phyloP scores from a whole-genome alignment of 768 basidiomycete species.

The Agrocybe pediades region DNA sequence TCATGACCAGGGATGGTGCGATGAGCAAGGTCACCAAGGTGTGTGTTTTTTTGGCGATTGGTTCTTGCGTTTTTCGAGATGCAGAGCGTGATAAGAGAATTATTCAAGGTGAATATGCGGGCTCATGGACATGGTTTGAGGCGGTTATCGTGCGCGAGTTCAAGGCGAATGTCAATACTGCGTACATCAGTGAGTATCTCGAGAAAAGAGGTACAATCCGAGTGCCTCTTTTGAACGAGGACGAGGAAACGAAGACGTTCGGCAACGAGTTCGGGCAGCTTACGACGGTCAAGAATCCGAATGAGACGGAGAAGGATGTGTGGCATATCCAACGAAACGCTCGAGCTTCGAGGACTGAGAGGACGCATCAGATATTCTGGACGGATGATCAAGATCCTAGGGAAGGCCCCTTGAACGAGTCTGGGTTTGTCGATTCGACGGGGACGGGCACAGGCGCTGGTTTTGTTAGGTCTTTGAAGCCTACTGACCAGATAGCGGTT shows the following conservation, averaged over 20 bases:
- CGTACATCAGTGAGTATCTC: not conserved
- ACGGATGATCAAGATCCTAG: not conserved
- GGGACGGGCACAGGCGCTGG: not conserved
- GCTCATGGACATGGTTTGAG: slow-evolving; percentile 9
- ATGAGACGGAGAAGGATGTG: not conserved
- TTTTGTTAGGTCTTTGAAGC: not conserved
- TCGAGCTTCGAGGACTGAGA: not conserved
- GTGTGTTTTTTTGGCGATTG: not conserved
- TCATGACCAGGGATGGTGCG: slow-evolving; percentile 4
- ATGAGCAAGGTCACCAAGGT: slow-evolving; percentile 1
- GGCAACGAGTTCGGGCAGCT: not conserved
- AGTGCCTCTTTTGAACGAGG: not conserved
- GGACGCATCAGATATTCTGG: not conserved
- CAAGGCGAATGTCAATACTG: not conserved
- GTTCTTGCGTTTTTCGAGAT: too few species aligned
- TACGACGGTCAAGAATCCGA: not conserved
- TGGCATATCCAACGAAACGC: slow-evolving; percentile 1
- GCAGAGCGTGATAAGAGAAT: not conserved
- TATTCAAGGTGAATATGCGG: not conserved
- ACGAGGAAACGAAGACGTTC: not conserved
- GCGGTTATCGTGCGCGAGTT: not conserved
- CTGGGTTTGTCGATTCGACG: not conserved
- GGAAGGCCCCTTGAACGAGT: not conserved
- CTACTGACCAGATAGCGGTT: not conserved
- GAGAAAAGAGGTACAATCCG: not conserved